Evolutionary conservation across 2,329 filamentous ascomycete genomes (phyloP), one percentile per base, ranked within the genome.

Genomic region (Xylaria sp.): DNA sequence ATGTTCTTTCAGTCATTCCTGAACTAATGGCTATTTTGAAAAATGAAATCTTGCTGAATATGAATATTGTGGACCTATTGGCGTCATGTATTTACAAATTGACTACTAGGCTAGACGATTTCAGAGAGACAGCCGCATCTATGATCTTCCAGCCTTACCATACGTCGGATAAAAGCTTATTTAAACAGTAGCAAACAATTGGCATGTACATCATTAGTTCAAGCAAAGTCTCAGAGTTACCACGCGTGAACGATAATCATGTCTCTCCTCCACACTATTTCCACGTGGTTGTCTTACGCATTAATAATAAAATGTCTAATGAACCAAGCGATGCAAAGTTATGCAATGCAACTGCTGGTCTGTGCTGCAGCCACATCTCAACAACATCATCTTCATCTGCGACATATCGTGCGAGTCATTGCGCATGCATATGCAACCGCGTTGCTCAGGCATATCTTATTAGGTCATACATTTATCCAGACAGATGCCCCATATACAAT

Each of bases 341-440:
- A 55, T 55, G 55, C 54, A 17, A 58, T 64, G 62, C 47, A 47
- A 47, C 11, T 8, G 7, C 21, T 51, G 61, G 61, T 50, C 45
- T 54, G 42, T 51, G 66, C 51, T 57, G 61, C 66, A 64, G 66
- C 61, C 65, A 58, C 57, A 61, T 51, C 11, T 61, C 55, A 30
- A 53, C 34, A 53, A 19, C n/a, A 30, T 64, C 19, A 11, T 36
- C 48, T 57, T 21, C 17, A 60, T 27, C 53, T 55, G 21, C 45
- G 53, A 59, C 32, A 48, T 45, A 42, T 45, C 34, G 50, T 47
- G 50, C 47, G 42, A 61, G 61, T 57, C 64, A 69, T 68, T 48
- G 42, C 50, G 61, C 68, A 65, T 69, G 65, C 68, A 68, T 69
- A 62, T 68, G 68, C 61, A 64, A 65, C 34, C 45, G n/a, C 9